phyloP scores from a whole-genome alignment of 352 stramenopile genomes.

The Phytophthora cryptogea region DNA sequence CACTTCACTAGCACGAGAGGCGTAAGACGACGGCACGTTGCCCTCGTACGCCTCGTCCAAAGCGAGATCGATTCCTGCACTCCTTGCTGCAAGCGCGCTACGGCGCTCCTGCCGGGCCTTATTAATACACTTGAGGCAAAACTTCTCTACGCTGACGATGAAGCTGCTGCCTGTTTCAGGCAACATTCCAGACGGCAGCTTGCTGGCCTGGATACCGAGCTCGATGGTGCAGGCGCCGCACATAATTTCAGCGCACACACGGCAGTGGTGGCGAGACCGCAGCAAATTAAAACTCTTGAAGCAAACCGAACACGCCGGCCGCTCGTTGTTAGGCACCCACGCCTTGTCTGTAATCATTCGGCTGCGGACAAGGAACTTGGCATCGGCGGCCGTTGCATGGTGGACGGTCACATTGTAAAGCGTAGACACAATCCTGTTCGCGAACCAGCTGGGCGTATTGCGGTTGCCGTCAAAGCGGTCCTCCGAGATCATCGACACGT shows the following conservation, averaged over 20 bases:
- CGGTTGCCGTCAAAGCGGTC: conserved; percentile 47
- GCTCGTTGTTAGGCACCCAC: conserved; percentile 73
- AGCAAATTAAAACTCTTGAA: conserved; percentile 81
- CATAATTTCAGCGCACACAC: conserved; percentile 84
- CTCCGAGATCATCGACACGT: conserved; percentile 47
- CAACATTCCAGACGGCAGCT: conserved; percentile 55
- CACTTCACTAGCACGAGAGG: conserved; percentile 39
- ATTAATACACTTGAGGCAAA: conserved; percentile 82
- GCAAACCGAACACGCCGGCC: conserved; percentile 70
- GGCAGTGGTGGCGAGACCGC: conserved; percentile 79
- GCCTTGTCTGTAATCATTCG: conserved; percentile 64
- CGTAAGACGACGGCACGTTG: conserved; percentile 30
- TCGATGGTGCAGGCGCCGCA: conserved; percentile 69
- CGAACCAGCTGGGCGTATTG: conserved; percentile 70
- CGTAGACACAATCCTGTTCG: conserved; percentile 59
- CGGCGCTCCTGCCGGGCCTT: conserved; percentile 59
- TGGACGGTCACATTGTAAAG: conserved; percentile 43
- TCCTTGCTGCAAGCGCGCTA: conserved; percentile 35
- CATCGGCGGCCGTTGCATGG: conserved; percentile 54
- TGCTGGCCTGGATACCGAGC: conserved; percentile 57
- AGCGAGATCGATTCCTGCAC: conserved; percentile 14
- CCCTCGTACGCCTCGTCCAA: conserved; percentile 25
- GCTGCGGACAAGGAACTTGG: conserved; percentile 65
- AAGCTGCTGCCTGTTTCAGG: conserved; percentile 54
- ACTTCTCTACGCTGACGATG: conserved; percentile 76